Base-by-base conservation (phyloP, 192 early-diverging fungal species). In the Chytriomyces sp. region DNA sequence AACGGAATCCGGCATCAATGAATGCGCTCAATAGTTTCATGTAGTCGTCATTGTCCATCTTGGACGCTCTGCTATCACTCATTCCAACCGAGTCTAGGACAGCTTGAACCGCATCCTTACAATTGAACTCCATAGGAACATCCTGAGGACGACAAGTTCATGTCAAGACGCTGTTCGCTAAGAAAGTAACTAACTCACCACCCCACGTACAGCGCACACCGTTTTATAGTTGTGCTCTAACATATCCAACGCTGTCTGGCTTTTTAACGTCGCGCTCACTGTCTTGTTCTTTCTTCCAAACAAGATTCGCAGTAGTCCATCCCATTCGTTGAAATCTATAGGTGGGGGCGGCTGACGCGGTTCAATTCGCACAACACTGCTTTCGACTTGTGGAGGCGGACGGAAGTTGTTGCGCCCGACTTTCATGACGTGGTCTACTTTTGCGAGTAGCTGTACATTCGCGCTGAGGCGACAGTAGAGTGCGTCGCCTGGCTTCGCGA, bases 331-430 rank as follows among this genome's bases (percentile, higher is more conserved):
- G 75, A 96, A 93, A 82, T 96, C 88, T 28, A 99, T 86, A 0
- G 95, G 91, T 22, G 97, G 97, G 36, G 95, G 96, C 25, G 97
- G 97, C 75, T 96, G 92, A 34, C 86, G 78, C 1, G 94, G 96
- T 78, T 98, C 96, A 60, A 99, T 87, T 59, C 92, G 81, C n/a
- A 99, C 95, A 1, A 99, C 97, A 60, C 74, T 65, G 1, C 92
- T 93, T 75, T 99, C 97, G 36, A 99, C 97, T 64, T 97, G 88
- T 22, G 97, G 97, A 70, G 96, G 95, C 60, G 97, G 97, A 69
- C 94, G 85, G 80, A 99, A 99, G 82, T 97, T 98, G 85, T 98
- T 98, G 79, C 91, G 93, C 69, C 93, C 93, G 5, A 99, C 91
- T 82, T 96, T 99, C 94, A 98, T 98, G 44, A 98, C 89, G 66